Evolutionary conservation across 2,329 filamentous ascomycete species (phyloP).

Genomic region (Exophiala spinifera): DNA sequence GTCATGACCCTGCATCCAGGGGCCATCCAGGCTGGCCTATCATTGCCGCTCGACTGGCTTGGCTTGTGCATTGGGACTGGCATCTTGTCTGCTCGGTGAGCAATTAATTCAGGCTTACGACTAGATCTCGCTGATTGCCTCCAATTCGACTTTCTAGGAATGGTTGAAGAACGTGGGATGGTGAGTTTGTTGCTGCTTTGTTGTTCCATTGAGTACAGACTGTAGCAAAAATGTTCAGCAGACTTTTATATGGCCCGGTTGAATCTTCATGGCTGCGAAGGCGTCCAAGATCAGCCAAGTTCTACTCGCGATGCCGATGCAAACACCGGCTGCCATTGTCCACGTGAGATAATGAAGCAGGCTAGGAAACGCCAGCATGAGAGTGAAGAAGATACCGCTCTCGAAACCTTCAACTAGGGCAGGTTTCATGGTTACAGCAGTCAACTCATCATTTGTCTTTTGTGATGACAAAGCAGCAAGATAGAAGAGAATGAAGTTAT

Average conservation of each 20-base stretch:
- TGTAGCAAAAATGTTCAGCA: background rate
- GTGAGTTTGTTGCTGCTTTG: too few species aligned
- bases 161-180: too few species aligned
- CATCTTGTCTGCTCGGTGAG: too few species aligned
- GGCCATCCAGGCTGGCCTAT: too few species aligned
- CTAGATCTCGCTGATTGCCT: too few species aligned
- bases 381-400: constrained; percentile 31
- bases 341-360: constrained; percentile 2
- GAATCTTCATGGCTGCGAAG: background rate
- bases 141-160: too few species aligned
- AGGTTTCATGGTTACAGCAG: constrained; percentile 32
- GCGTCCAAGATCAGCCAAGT: background rate
- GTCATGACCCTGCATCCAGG: too few species aligned
- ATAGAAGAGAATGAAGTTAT: constrained; percentile 35
- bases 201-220: too few species aligned
- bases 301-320: background rate
- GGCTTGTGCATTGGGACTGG: too few species aligned
- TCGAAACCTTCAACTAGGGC: constrained; percentile 32
- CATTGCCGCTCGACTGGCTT: too few species aligned
- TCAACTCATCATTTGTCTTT: constrained; percentile 27
- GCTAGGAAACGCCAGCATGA: constrained; percentile 19
- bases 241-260: background rate
- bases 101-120: too few species aligned
- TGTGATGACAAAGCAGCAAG: constrained; percentile 30
- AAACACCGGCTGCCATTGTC: background rate